Evolutionary conservation across 441 rosid species (phyloP).

Genomic region (Mallotus japonicus): DNA sequence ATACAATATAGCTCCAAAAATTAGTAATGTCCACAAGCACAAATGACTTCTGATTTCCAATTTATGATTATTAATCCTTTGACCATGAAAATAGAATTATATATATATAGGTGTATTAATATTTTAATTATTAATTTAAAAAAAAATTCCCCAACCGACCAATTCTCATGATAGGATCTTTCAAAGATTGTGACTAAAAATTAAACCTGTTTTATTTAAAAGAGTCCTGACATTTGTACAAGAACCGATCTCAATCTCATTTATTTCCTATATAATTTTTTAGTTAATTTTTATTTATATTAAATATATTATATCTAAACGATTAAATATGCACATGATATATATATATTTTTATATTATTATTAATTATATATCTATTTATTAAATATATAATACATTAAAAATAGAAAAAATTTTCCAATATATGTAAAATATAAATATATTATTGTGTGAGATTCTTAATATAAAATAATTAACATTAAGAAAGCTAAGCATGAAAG

Average conservation of each 20-base stretch:
- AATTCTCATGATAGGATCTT: conserved; percentile 20
- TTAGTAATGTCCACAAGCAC: not conserved
- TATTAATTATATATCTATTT: too few species aligned
- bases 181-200: conserved; percentile 2
- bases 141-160: conserved; percentile 12
- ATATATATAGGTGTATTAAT: too few species aligned
- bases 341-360: too few species aligned
- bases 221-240: conserved; percentile 11
- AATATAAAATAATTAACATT: not conserved
- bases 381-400: not conserved
- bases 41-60: not conserved
- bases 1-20: not conserved
- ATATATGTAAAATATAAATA: not conserved
- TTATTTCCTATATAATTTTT: not conserved
- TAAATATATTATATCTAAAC: not conserved
- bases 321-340: too few species aligned
- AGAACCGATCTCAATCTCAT: not conserved
- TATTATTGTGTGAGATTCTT: too few species aligned
- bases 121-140: not conserved
- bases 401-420: not conserved
- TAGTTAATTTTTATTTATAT: too few species aligned
- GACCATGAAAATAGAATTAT: not conserved
- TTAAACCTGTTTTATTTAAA: not conserved
- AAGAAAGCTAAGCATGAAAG: conserved; percentile 4
- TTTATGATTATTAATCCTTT: not conserved